These are phyloP conservation scores for Trametes maxima DNA, from an alignment of 768 basidiomycete genomes.

Conservation along the genomic window DNA sequence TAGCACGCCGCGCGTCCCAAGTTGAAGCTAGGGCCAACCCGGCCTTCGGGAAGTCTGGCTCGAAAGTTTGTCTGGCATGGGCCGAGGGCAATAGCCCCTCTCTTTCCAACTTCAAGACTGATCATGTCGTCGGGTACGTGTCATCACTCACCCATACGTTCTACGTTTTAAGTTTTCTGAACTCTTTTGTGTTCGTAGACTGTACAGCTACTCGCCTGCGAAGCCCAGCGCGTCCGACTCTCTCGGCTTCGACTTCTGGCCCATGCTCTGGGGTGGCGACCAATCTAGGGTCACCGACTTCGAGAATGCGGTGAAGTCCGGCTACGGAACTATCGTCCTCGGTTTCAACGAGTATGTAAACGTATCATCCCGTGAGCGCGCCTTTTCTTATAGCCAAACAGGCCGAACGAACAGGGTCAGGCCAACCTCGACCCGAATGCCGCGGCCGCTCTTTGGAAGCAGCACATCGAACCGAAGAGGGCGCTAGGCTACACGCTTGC, in stretches of 20 bases:
- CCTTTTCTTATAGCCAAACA: conserved; percentile 36
- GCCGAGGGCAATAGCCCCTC: conserved; percentile 52
- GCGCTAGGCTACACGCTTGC: conserved; percentile 57
- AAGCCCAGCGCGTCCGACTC: conserved; percentile 42
- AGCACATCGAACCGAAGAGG: conserved; percentile 62
- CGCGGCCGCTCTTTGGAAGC: conserved; percentile 59
- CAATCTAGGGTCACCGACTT: conserved; percentile 48
- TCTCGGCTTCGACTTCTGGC: conserved; percentile 54
- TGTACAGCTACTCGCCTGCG: conserved; percentile 70
- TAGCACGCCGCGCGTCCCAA: no score
- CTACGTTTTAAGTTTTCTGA: neutral
- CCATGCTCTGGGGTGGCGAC: conserved; percentile 74
- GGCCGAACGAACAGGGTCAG: conserved; percentile 68
- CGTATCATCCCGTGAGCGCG: neutral
- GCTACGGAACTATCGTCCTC: conserved; percentile 53
- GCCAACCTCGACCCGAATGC: conserved; percentile 54
- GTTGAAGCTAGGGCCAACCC: neutral
- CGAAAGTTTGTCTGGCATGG: conserved; percentile 71
- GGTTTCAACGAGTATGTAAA: conserved; percentile 74
- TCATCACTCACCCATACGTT: neutral
- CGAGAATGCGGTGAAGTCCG: conserved; percentile 45
- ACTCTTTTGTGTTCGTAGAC: conserved; percentile 26
- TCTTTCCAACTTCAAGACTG: conserved; percentile 54
- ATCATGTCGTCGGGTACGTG: conserved; percentile 46
- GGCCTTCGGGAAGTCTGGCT: neutral